Conservation (phyloP, 805 yeast genomes). For the fission yeast (Schizosaccharomyces pombe) region DNA sequence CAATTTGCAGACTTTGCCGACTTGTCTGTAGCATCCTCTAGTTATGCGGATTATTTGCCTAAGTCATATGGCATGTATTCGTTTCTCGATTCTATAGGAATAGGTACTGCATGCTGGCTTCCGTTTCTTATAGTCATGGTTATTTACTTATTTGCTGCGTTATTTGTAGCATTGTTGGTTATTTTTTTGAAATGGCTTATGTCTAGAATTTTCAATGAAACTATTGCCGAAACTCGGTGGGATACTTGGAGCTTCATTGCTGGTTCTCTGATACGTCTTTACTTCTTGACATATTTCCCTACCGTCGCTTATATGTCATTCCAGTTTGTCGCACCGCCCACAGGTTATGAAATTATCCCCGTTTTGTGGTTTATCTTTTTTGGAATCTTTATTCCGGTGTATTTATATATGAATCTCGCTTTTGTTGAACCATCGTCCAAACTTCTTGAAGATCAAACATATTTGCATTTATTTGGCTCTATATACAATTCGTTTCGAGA, state of each 20-base stretch:
- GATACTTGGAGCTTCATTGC: not conserved
- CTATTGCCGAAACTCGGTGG: not conserved
- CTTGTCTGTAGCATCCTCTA: not conserved
- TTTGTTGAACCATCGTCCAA: not conserved
- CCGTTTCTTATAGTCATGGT: not conserved
- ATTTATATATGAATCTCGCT: not conserved
- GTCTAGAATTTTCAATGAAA: not conserved
- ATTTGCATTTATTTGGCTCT: not conserved
- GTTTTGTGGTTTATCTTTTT: not conserved
- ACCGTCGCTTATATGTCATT: not conserved
- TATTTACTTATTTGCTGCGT: not conserved
- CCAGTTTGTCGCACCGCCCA: not conserved
- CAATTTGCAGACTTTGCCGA: not conserved
- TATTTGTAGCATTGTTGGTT: not conserved
- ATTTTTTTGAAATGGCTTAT: not conserved
- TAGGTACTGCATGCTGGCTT: not conserved
- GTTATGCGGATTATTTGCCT: not conserved
- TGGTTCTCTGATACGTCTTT: not conserved
- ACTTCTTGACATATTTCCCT: not conserved
- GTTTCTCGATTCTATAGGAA: not conserved
- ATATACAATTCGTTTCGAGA: not conserved
- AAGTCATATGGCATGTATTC: not conserved
- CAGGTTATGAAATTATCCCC: not conserved
- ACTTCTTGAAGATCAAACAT: not conserved
- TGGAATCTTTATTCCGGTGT: not conserved